These are phyloP conservation scores for Selenicereus undatus DNA, from an alignment of 148 eudicot genomes.

Conservation along the genomic window DNA sequence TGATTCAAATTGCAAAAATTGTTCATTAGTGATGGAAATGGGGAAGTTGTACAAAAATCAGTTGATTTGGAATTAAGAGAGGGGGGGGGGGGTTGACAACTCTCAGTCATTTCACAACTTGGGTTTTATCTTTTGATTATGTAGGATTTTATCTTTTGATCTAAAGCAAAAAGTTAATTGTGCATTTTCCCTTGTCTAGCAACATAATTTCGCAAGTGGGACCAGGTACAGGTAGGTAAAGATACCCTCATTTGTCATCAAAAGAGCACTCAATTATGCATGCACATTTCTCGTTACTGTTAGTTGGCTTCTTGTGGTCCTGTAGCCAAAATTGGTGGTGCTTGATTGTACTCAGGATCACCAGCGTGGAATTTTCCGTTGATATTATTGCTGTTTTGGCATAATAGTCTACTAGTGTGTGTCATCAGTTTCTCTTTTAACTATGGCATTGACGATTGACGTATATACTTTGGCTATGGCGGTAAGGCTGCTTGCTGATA, in stretches of 20 bases:
- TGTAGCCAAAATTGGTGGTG: too few relatives aligned
- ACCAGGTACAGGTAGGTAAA: neutral
- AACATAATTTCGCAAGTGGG: neutral
- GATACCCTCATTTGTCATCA: neutral
- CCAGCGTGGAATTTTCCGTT: too few relatives aligned
- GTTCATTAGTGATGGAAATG: neutral
- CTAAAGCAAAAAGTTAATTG: neutral
- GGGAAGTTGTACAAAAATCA: neutral
- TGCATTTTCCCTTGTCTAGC: neutral
- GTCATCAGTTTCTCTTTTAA: too few relatives aligned
- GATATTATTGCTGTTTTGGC: neutral
- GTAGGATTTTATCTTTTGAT: neutral
- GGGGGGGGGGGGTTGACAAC: neutral
- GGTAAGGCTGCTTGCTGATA: too few relatives aligned
- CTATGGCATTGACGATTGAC: too few relatives aligned
- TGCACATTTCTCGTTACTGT: neutral
- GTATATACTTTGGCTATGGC: too few relatives aligned
- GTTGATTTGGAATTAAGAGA: neutral
- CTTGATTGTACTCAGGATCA: too few relatives aligned
- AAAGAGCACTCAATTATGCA: neutral
- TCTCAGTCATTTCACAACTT: neutral
- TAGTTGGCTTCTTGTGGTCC: too few relatives aligned
- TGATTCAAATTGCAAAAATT: neutral
- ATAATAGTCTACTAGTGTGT: neutral
- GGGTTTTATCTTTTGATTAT: neutral